phyloP scores from a whole-genome alignment of 208 protist species.

The Angomonas ambiguus region DNA sequence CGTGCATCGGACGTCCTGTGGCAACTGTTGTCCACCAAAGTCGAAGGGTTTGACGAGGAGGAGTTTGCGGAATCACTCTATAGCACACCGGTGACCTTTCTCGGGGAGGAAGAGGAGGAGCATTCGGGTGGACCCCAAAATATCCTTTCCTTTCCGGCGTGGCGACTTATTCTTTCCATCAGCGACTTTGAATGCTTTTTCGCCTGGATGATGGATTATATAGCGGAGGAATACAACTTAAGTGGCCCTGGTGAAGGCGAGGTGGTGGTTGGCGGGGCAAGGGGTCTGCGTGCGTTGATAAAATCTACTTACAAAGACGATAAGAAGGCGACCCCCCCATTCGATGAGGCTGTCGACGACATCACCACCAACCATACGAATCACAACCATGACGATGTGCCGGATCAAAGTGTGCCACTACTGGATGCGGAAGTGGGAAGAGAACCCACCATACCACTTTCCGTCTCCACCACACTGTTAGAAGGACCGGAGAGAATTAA shows the following conservation, averaged over 20 bases:
- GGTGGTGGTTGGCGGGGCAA: conserved; percentile 50
- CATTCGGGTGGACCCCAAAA: conserved; percentile 17
- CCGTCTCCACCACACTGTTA: neutral
- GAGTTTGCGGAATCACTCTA: conserved; percentile 77
- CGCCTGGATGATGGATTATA: conserved; percentile 80
- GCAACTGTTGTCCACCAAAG: conserved; percentile 33
- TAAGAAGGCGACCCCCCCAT: no score
- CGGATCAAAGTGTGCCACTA: no score
- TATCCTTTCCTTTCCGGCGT: conserved; percentile 74
- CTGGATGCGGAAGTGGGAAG: no score
- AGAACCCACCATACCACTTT: no score
- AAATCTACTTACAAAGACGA: conserved; percentile 41
- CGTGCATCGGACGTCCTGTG: conserved; percentile 48
- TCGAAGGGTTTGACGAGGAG: conserved; percentile 61
- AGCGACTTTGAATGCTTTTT: conserved; percentile 80
- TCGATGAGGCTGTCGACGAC: neutral
- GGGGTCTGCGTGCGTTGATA: conserved; percentile 67
- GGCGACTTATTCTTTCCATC: conserved; percentile 71
- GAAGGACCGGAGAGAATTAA: neutral
- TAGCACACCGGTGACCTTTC: conserved; percentile 39
- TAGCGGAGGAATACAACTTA: conserved; percentile 74
- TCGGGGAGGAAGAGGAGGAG: conserved; percentile 1
- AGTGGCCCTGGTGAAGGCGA: conserved; percentile 16
- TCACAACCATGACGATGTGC: neutral
- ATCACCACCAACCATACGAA: neutral